These are phyloP conservation scores for Colletotrichum tamarilloi DNA, from an alignment of 2,329 filamentous ascomycete species.

Conservation along the genomic window DNA sequence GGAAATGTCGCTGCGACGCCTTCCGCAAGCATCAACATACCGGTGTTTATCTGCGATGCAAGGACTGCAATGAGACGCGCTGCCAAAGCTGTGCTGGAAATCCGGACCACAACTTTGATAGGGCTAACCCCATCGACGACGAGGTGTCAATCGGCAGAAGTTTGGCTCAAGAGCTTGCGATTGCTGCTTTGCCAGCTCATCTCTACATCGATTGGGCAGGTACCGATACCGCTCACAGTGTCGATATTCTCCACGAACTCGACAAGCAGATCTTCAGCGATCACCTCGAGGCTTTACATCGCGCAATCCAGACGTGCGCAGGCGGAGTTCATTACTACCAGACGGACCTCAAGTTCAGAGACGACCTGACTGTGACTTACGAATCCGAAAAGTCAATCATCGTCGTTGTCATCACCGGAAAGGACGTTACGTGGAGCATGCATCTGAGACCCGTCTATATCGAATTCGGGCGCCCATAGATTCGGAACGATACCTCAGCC, in stretches of 20 bases:
- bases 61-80: conserved; percentile 47
- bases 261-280: neutral
- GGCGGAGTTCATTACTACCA: conserved; percentile 10
- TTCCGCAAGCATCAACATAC: conserved; percentile 44
- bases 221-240: neutral
- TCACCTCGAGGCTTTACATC: conserved; percentile 1
- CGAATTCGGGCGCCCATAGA: neutral
- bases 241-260: neutral
- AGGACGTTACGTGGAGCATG: conserved; percentile 32
- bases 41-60: conserved; percentile 41
- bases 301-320: conserved; percentile 4
- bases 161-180: neutral
- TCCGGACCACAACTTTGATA: conserved; percentile 46
- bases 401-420: conserved; percentile 17
- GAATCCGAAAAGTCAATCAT: conserved; percentile 21
- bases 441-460: conserved; percentile 20
- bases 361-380: conserved; percentile 31
- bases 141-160: neutral
- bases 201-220: neutral
- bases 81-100: conserved; percentile 53
- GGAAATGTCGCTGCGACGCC: conserved; percentile 50
- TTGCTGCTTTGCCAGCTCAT: conserved; percentile 7
- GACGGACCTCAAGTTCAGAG: conserved; percentile 20
- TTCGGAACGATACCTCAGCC: neutral
- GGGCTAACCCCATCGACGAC: conserved; percentile 13